Evolutionary conservation across 1,139 yeast genomes (phyloP), one percentile per base, ranked within the genome.

Genomic region (Geotrichum fermentans): DNA sequence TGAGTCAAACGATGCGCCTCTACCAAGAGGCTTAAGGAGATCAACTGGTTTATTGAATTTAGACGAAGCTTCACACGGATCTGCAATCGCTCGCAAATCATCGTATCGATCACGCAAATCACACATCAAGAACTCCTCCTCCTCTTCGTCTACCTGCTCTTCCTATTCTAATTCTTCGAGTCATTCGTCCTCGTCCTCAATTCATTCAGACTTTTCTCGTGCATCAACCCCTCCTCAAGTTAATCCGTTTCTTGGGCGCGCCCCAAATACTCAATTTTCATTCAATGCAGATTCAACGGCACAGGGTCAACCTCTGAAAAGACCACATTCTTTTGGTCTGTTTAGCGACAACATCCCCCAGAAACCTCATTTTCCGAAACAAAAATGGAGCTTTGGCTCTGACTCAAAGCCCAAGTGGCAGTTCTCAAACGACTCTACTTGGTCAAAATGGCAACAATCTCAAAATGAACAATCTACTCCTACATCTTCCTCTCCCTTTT

Each of bases 31-130:
- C 30, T 55, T 70, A 32, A 62, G 70, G 18, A 61, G 74, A 33
- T 70, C 73, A 2, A 63, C 67, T 21, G 72, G 74, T 2, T 60
- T 69, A 36, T 54, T 70, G 33, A 69, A 71, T 51, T 64, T 70
- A 33, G 73, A 69, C 54, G 64, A 64, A 47, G 69, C 71, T 4
- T 60, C 65, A n/a, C 50, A 52, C 14, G 63, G 61, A 20, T 60
- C 66, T 11, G 32, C 47, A n/a, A 17, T 44, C 5, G 20, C 50
- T 10, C 46, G 45, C n/a, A 50, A 50, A 29, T 34, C 46, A 39
- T 33, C 50, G 21, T 45, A 28, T 14, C 41, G 45, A 35, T 45
- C 45, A 16, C 40, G 44, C 34, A 49, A 40, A 35, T 29, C 51
- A 24, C 30, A 38, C 17, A 17, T 37, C 14, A 33, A 36, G 13